Evolutionary conservation across 2,329 filamentous ascomycete species (phyloP).

Genomic region (Bipolaris sorokiniana): DNA sequence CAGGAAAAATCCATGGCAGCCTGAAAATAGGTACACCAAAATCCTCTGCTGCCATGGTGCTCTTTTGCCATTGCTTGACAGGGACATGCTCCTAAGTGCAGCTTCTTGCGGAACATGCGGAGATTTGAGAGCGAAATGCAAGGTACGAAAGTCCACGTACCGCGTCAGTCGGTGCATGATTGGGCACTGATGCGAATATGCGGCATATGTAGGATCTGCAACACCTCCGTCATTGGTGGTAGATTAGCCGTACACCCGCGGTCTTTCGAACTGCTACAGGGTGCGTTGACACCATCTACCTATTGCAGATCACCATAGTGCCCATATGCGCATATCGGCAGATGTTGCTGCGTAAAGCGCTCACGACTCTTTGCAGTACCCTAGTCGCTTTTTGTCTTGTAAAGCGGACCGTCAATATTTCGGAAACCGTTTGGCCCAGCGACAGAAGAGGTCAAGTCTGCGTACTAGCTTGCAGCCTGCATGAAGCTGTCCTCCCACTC

Average conservation of each 20-base stretch:
- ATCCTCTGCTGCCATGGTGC: neutral
- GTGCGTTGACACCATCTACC: slow-evolving; percentile 1
- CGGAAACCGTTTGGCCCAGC: slow-evolving; percentile 9
- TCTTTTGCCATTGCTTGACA: neutral
- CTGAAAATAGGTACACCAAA: neutral
- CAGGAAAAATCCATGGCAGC: neutral
- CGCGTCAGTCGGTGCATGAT: slow-evolving; percentile 6
- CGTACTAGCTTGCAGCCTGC: slow-evolving; percentile 6
- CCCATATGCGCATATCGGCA: neutral
- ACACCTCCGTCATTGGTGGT: slow-evolving; percentile 4
- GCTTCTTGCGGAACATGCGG: slow-evolving; percentile 10
- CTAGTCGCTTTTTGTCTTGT: neutral
- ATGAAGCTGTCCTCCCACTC: neutral
- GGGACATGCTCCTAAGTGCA: neutral
- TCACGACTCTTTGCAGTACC: slow-evolving; percentile 1
- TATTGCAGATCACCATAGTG: slow-evolving; percentile 4
- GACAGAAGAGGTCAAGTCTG: neutral
- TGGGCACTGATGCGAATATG: slow-evolving; percentile 3
- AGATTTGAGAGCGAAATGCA: slow-evolving; percentile 11
- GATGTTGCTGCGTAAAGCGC: neutral
- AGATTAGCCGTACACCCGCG: slow-evolving; percentile 10
- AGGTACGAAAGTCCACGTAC: slow-evolving; percentile 12
- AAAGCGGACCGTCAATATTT: slow-evolving; percentile 3
- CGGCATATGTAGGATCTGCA: slow-evolving; percentile 1
- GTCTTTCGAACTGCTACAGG: slow-evolving; percentile 4